Evolutionary conservation across 2,329 filamentous ascomycete genomes (phyloP).

Genomic region (Diatrype stigma): DNA sequence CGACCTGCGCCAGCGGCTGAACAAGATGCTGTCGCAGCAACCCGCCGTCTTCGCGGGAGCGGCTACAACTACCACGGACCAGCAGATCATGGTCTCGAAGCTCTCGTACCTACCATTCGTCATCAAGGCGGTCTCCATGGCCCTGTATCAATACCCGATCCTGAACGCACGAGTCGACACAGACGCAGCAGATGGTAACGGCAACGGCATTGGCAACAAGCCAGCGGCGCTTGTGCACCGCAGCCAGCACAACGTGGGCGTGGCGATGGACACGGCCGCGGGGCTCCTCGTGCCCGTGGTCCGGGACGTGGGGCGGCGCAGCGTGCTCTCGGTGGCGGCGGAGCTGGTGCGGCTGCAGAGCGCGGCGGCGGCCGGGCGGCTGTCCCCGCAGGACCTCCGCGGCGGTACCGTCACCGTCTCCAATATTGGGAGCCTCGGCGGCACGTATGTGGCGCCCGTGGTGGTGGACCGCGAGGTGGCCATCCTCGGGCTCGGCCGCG

Average conservation of each 20-base stretch:
- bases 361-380: conserved; percentile 69
- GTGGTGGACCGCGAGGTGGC: conserved; percentile 88
- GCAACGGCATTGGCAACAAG: conserved; percentile 45
- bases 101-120: conserved; percentile 92
- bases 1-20: conserved; percentile 69
- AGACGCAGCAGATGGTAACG: conserved; percentile 24
- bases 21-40: conserved; percentile 51
- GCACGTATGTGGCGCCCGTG: conserved; percentile 85
- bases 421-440: conserved; percentile 94
- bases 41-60: conserved; percentile 29
- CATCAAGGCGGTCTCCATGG: conserved; percentile 88
- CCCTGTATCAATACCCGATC: conserved; percentile 75
- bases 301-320: conserved; percentile 73
- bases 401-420: conserved; percentile 93
- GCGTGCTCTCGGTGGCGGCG: conserved; percentile 71
- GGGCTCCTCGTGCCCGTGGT: conserved; percentile 91
- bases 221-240: conserved; percentile 70
- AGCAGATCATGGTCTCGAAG: conserved; percentile 53
- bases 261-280: conserved; percentile 89
- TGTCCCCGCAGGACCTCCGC: conserved; percentile 69
- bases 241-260: conserved; percentile 85
- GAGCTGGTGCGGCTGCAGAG: conserved; percentile 71
- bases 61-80: not conserved
- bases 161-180: conserved; percentile 82
- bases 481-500: conserved; percentile 82